A percentile compares a stretch with the other conserved stretches of the same genome.
These are phyloP conservation scores for Chlorella sp. DNA, from an alignment of 139 green algal species.

Conservation along the genomic window DNA sequence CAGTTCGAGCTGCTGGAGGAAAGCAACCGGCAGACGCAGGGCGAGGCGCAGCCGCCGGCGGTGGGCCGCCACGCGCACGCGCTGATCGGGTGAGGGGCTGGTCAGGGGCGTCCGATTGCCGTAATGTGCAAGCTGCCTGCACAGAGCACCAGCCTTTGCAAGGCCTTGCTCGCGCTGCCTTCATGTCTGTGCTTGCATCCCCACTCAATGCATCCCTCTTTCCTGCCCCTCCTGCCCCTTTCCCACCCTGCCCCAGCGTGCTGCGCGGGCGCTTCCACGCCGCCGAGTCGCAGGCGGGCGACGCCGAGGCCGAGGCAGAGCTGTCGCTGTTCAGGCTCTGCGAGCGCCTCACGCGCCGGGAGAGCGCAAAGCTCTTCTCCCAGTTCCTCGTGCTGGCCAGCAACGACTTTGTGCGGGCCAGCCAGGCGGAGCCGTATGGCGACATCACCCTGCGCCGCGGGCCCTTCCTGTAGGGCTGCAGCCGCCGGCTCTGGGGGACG, in stretches of 20 bases:
- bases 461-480: conserved; percentile 5
- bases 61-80: neutral
- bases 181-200: neutral
- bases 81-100: neutral
- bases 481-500: neutral
- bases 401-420: conserved; percentile 7
- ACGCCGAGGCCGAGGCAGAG: neutral
- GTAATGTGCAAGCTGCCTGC: neutral
- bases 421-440: conserved; percentile 18
- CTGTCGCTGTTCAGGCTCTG: conserved; percentile 21
- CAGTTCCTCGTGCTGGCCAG: conserved; percentile 28
- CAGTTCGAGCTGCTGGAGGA: conserved; percentile 36
- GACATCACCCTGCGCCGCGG: conserved; percentile 24
- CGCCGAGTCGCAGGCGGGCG: conserved; percentile 1
- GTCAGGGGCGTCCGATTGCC: neutral
- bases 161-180: too few relatives aligned
- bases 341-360: conserved; percentile 16
- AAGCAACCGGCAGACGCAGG: neutral
- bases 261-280: conserved; percentile 22
- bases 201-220: neutral
- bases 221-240: neutral
- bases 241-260: conserved; percentile 4
- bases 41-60: neutral
- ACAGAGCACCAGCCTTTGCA: too few relatives aligned
- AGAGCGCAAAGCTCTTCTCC: conserved; percentile 42